A percentile compares a stretch with the other conserved stretches of the same genome.
phyloP scores from a whole-genome alignment of 768 basidiomycete species.

The Leccinellum luteum region DNA sequence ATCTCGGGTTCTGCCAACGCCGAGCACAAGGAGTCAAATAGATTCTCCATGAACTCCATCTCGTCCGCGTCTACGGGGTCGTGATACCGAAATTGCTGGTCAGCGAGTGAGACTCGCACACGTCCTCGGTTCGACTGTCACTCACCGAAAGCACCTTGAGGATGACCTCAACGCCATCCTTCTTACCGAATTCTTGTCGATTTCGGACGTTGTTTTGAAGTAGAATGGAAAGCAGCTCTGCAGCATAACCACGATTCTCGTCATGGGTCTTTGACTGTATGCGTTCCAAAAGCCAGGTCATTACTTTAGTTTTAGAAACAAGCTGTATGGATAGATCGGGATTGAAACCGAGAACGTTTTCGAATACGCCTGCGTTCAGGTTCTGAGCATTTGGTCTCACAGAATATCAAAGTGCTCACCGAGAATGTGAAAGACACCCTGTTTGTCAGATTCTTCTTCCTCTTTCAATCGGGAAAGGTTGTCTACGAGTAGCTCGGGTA shows the following conservation, averaged over 20 bases:
- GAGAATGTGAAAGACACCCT: constrained; percentile 92
- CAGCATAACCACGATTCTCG: constrained; percentile 91
- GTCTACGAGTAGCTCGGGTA: constrained; percentile 85
- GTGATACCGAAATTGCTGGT: constrained; percentile 79
- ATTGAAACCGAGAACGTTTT: constrained; percentile 87
- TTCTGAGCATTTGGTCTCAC: background rate
- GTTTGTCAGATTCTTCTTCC: constrained; percentile 82
- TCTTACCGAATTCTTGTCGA: constrained; percentile 63
- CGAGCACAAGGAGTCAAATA: constrained; percentile 89
- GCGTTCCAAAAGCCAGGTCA: constrained; percentile 78
- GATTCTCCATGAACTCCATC: constrained; percentile 96
- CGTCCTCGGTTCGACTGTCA: constrained; percentile 7
- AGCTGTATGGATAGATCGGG: constrained; percentile 70
- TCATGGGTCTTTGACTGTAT: constrained; percentile 72
- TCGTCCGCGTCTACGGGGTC: constrained; percentile 89
- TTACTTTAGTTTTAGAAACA: constrained; percentile 68
- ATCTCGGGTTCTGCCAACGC: constrained; percentile 73
- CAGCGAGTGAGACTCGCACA: constrained; percentile 12
- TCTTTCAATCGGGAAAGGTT: constrained; percentile 90
- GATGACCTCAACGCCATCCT: constrained; percentile 74
- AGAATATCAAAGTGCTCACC: constrained; percentile 40
- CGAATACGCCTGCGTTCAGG: constrained; percentile 71
- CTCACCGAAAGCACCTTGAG: constrained; percentile 81
- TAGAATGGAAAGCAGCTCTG: constrained; percentile 89
- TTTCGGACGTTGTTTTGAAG: constrained; percentile 74